Evolutionary conservation across 2,329 filamentous ascomycete genomes (phyloP), one percentile per base, ranked within the genome.

Genomic region (Aspergillus terreus): DNA sequence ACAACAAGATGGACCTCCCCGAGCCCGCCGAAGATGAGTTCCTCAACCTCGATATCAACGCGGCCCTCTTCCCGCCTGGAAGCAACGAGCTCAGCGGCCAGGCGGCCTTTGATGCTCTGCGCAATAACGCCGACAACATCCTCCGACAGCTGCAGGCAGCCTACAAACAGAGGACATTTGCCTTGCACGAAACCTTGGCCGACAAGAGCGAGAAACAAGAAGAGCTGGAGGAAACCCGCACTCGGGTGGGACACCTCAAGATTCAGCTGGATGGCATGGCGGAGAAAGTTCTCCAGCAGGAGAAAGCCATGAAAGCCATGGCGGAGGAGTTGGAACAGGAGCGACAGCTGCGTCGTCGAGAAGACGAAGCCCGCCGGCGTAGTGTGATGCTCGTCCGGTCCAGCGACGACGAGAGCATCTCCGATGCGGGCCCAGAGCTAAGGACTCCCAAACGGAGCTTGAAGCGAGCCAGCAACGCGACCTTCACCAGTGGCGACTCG

Each of bases 231-330:
- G 82, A 84, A 58, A 77, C 81, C 12, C 76, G 82, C 32, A 82
- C 80, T 36, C 75, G 82, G 6, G 75, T 79, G 12, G 72, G 76
- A 35, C 78, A 83, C 58, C 68, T 85, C 48, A 84, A 84, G 67
- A 73, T 78, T 56, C 83, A 85, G 64, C 71, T 86, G 17, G 79
- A 84, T 62, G 80, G 79, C 35, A 80, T 85, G 75, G 79, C 81
- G 4, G 75, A 75, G 32, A 76, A 77, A 53, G 77, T 79, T 2
- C 67, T 73, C 14, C 78, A 83, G 59, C 81, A 83, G 61, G 80
- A 83, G 52, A 75, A 75, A 58, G 76, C 78, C 46, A 82, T 83
- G 70, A 72, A 74, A 53, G 75, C 76, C 33, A 68, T 82, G 59
- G 73, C 73, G 1, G 69, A 74, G 30, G 74, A 80, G 52, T 58